Evolutionary conservation across 2,329 filamentous ascomycete genomes (phyloP).

Genomic region (Calcarisporium arbuscula): DNA sequence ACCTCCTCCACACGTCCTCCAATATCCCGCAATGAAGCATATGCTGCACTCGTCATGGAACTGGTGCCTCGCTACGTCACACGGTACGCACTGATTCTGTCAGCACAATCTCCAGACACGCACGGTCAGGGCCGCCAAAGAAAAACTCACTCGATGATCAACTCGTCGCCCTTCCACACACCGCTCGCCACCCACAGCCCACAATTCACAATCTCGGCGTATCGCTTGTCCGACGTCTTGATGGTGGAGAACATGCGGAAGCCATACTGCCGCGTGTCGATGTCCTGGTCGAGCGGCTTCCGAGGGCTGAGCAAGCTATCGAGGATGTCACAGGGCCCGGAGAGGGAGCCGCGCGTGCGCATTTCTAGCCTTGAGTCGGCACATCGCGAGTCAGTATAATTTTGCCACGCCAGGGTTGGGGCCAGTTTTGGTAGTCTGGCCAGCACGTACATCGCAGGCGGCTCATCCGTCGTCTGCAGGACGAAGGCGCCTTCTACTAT

Average conservation of each 20-base stretch:
- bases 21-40: too few species aligned
- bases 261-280: conserved; percentile 37
- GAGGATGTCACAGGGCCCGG: conserved; percentile 37
- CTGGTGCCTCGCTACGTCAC: too few species aligned
- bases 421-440: too few species aligned
- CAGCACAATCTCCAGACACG: background rate
- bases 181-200: conserved; percentile 45
- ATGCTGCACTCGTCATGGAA: too few species aligned
- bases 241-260: conserved; percentile 44
- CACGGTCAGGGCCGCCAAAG: too few species aligned
- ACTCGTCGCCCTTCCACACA: conserved; percentile 37
- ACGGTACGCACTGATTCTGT: conserved; percentile 5
- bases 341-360: conserved; percentile 41
- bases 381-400: conserved; percentile 13
- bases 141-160: conserved; percentile 38
- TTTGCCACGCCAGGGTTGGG: background rate
- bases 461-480: conserved; percentile 39
- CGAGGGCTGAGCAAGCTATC: conserved; percentile 32
- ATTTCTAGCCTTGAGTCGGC: too few species aligned
- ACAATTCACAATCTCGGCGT: conserved; percentile 41
- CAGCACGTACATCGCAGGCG: conserved; percentile 38
- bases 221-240: conserved; percentile 43
- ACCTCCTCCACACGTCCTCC: too few species aligned
- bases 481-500: conserved; percentile 44
- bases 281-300: conserved; percentile 26